Percentiles rank a stretch among this genome's conserved stretches.
Evolutionary conservation across 2,329 filamentous ascomycete species (phyloP).

Genomic region (Periconia digitata): DNA sequence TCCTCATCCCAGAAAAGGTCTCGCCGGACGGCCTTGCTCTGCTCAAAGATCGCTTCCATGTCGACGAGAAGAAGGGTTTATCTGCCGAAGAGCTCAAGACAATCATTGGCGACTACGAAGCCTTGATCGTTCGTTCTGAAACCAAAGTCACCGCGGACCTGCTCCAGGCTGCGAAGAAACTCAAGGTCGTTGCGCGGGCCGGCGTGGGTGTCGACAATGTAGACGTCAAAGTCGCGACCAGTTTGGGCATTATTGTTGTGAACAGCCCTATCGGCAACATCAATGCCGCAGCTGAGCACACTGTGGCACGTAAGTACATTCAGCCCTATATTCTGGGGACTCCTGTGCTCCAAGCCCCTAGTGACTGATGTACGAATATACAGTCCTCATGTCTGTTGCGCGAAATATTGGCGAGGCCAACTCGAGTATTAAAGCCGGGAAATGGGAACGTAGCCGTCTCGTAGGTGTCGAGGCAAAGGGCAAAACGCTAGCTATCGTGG

Average conservation of each 20-base stretch:
- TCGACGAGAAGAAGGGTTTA: constrained; percentile 67
- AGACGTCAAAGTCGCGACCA: constrained; percentile 70
- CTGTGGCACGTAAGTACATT: constrained; percentile 55
- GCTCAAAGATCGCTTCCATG: constrained; percentile 66
- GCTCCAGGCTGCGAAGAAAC: constrained; percentile 64
- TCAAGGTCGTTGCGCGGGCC: constrained; percentile 77
- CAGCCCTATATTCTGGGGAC: neutral
- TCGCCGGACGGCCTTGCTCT: constrained; percentile 76
- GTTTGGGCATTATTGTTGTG: constrained; percentile 74
- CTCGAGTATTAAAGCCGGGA: constrained; percentile 67
- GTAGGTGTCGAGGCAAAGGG: constrained; percentile 77
- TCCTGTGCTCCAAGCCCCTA: constrained; percentile 26
- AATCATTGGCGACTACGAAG: constrained; percentile 73
- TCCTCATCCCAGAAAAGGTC: constrained; percentile 79
- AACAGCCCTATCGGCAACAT: constrained; percentile 82
- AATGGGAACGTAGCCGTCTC: constrained; percentile 74
- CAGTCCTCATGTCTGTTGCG: constrained; percentile 70
- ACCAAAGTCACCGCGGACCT: constrained; percentile 75
- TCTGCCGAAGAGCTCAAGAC: constrained; percentile 63
- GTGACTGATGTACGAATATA: too few species aligned
- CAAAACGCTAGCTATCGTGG: constrained; percentile 75
- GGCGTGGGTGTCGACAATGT: constrained; percentile 83
- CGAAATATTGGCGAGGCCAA: constrained; percentile 73
- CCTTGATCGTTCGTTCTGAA: constrained; percentile 77
- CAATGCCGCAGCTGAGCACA: constrained; percentile 77